Evolutionary conservation across 2,329 filamentous ascomycete species (phyloP).

Genomic region (Iodosphaeria phyllophila): DNA sequence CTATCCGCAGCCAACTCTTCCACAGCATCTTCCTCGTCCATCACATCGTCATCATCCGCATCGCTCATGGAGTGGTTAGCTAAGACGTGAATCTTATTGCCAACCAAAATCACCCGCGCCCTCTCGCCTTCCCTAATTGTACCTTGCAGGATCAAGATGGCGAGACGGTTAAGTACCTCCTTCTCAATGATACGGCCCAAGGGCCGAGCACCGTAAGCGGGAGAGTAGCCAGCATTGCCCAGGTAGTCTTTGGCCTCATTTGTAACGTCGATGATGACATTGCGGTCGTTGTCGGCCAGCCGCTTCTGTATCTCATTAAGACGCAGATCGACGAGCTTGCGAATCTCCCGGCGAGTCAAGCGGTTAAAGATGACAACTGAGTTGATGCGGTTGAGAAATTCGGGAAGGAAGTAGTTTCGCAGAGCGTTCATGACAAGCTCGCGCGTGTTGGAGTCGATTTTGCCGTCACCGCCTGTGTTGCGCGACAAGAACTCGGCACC

Average conservation of each 20-base stretch:
- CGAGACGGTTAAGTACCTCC: slow-evolving; percentile 85
- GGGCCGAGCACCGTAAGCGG: slow-evolving; percentile 84
- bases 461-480: slow-evolving; percentile 59
- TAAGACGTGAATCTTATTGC: slow-evolving; percentile 63
- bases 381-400: slow-evolving; percentile 96
- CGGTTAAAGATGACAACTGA: slow-evolving; percentile 97
- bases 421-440: slow-evolving; percentile 84
- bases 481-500: slow-evolving; percentile 86
- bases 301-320: slow-evolving; percentile 81
- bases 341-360: slow-evolving; percentile 73
- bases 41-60: slow-evolving; percentile 39
- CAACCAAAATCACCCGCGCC: slow-evolving; percentile 60
- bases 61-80: slow-evolving; percentile 60
- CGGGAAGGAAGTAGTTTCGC: slow-evolving; percentile 90
- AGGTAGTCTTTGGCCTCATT: slow-evolving; percentile 86
- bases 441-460: slow-evolving; percentile 66
- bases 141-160: slow-evolving; percentile 76
- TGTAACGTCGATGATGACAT: slow-evolving; percentile 67
- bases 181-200: slow-evolving; percentile 84
- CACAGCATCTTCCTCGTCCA: slow-evolving; percentile 55
- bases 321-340: slow-evolving; percentile 86
- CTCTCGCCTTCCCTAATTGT: slow-evolving; percentile 70
- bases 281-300: slow-evolving; percentile 66
- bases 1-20: slow-evolving; percentile 45
- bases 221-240: slow-evolving; percentile 79